phyloP scores from a whole-genome alignment of 306 rosid genomes.

The Elaeagnus macrophylla region DNA sequence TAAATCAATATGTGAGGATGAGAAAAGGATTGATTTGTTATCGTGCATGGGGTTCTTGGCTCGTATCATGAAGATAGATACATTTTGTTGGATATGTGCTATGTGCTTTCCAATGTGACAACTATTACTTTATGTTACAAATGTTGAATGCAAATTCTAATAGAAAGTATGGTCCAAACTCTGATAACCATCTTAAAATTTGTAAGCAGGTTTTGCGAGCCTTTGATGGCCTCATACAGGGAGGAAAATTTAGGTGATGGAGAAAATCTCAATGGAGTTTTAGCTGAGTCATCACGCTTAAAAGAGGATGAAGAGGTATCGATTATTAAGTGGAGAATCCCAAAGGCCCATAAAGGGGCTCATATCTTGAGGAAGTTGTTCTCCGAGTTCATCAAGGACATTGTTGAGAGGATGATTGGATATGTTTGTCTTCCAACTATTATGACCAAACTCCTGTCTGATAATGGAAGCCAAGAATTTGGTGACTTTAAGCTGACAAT shows the following conservation, averaged over 20 bases:
- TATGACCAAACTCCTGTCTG: slow-evolving; percentile 93
- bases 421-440: slow-evolving; percentile 85
- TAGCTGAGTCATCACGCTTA: slow-evolving; percentile 33
- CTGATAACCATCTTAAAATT: slow-evolving; percentile 19
- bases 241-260: slow-evolving; percentile 34
- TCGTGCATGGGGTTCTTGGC: not conserved
- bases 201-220: slow-evolving; percentile 71
- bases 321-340: slow-evolving; percentile 70
- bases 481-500: slow-evolving; percentile 91
- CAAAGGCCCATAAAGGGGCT: slow-evolving; percentile 39
- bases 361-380: slow-evolving; percentile 63
- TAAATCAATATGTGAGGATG: too few relatives aligned
- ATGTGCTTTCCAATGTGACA: not conserved
- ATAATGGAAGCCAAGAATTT: slow-evolving; percentile 85
- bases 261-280: slow-evolving; percentile 30
- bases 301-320: slow-evolving; percentile 36
- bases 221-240: slow-evolving; percentile 53
- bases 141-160: not conserved
- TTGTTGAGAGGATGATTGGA: slow-evolving; percentile 97
- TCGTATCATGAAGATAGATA: not conserved
- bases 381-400: slow-evolving; percentile 79
- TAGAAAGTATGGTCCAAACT: not conserved
- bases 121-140: not conserved
- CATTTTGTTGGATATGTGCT: not conserved
- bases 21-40: too few relatives aligned